These are phyloP conservation scores for Trichophyton benhamiae DNA, from an alignment of 2,329 filamentous ascomycete species.

Conservation along the genomic window DNA sequence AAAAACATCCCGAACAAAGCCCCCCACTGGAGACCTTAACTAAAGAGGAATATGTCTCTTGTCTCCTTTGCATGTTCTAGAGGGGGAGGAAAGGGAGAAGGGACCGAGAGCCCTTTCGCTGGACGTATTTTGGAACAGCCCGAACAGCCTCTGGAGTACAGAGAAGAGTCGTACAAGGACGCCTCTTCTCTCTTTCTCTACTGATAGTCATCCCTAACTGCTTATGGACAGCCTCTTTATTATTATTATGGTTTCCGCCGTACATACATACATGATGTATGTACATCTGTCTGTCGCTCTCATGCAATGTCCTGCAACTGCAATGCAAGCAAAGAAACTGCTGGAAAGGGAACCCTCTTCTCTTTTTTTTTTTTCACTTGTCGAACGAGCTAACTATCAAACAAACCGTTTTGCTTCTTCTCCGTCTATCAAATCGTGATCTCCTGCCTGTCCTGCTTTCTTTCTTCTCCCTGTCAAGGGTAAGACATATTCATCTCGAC, in stretches of 20 bases:
- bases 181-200: neutral
- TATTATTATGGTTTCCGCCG: neutral
- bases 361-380: neutral
- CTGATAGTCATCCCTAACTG: neutral
- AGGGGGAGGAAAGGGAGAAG: too few species aligned
- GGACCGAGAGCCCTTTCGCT: too few species aligned
- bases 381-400: neutral
- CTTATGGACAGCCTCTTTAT: neutral
- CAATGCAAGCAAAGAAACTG: neutral
- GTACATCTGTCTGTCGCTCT: neutral
- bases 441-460: neutral
- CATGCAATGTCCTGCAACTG: neutral
- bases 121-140: too few species aligned
- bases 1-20: neutral
- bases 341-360: neutral
- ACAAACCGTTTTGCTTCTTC: neutral
- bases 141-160: neutral
- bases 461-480: neutral
- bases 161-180: neutral
- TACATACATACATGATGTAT: neutral
- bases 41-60: too few species aligned
- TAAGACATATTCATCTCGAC: neutral
- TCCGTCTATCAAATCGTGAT: neutral
- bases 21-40: neutral
- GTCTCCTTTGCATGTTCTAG: too few species aligned